A percentile compares a stretch with the other conserved stretches of the same genome.
phyloP scores from a whole-genome alignment of 2,329 filamentous ascomycete species.

The Sporothrix luriei region DNA sequence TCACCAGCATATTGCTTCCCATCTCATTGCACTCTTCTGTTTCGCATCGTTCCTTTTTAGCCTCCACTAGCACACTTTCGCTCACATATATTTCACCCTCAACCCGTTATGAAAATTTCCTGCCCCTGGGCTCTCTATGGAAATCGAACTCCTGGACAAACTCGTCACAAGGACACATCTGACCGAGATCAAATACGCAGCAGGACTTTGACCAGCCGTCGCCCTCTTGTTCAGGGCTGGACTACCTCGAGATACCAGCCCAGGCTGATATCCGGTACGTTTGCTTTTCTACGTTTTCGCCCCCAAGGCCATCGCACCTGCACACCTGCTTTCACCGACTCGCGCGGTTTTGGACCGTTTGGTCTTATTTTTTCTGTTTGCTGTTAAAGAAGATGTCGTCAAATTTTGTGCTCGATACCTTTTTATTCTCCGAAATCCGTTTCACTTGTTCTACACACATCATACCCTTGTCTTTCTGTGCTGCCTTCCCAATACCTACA shows the following conservation, averaged over 20 bases:
- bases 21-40: neutral
- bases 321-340: neutral
- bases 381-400: neutral
- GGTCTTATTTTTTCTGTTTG: neutral
- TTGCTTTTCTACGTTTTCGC: neutral
- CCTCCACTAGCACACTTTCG: neutral
- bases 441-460: slow-evolving; percentile 17
- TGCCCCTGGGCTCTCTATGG: neutral
- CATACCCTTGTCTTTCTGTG: neutral
- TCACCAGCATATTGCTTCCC: neutral
- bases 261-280: slow-evolving; percentile 61
- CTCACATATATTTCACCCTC: neutral
- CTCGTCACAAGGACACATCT: neutral
- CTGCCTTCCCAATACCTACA: neutral
- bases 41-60: neutral
- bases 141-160: neutral
- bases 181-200: slow-evolving; percentile 34
- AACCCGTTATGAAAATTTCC: neutral
- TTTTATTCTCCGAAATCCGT: slow-evolving; percentile 15
- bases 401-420: neutral
- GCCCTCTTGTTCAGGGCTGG: slow-evolving; percentile 53
- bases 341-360: neutral
- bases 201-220: slow-evolving; percentile 61
- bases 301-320: neutral
- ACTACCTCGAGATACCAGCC: slow-evolving; percentile 57